These are phyloP conservation scores for Aeschynomene evenia DNA, from an alignment of 306 rosid genomes.

Conservation along the genomic window DNA sequence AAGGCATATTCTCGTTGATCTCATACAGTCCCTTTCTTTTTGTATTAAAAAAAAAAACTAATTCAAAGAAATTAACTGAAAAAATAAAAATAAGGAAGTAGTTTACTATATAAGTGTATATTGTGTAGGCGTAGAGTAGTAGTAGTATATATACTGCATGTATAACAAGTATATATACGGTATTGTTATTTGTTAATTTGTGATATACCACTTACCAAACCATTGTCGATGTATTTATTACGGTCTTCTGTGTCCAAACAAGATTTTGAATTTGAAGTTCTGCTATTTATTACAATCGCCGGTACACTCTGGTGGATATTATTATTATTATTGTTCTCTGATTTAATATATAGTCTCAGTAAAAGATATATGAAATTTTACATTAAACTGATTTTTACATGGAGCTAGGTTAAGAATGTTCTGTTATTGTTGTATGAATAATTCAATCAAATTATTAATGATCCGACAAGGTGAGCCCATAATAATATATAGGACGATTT, in stretches of 20 bases:
- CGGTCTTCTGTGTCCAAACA: not conserved
- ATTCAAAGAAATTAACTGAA: too few relatives aligned
- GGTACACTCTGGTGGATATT: not conserved
- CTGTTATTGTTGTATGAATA: not conserved
- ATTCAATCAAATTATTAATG: not conserved
- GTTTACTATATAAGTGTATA: too few relatives aligned
- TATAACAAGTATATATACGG: too few relatives aligned
- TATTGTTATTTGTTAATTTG: not conserved
- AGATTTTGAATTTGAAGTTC: not conserved
- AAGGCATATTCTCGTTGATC: too few relatives aligned
- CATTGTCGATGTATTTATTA: not conserved
- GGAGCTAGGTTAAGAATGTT: not conserved
- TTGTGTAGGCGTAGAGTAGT: too few relatives aligned
- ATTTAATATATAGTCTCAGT: not conserved
- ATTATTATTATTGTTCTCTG: not conserved
- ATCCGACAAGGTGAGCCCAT: not conserved
- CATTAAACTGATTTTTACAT: not conserved
- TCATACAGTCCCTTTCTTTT: too few relatives aligned
- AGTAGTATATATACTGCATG: too few relatives aligned
- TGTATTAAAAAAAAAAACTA: too few relatives aligned
- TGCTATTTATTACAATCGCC: not conserved
- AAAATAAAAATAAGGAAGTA: too few relatives aligned
- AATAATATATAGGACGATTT: not conserved
- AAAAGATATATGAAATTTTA: not conserved
- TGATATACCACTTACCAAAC: not conserved